phyloP scores from a whole-genome alignment of 2,329 filamentous ascomycete genomes.

The Didymella arachidicola region DNA sequence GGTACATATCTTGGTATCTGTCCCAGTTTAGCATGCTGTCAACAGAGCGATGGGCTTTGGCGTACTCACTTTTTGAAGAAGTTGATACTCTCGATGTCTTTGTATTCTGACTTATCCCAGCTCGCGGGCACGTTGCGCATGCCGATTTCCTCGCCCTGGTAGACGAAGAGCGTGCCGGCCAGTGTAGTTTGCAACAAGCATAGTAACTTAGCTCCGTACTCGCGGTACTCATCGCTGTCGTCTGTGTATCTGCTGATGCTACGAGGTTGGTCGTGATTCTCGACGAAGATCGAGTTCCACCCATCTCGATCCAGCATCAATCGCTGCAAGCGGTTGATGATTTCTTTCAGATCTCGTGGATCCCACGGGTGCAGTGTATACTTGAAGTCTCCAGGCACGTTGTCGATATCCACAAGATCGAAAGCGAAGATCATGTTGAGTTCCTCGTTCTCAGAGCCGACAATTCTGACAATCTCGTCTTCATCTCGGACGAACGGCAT shows the following conservation, averaged over 20 bases:
- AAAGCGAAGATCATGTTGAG: slow-evolving; percentile 73
- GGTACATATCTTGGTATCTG: slow-evolving; percentile 44
- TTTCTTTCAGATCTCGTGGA: slow-evolving; percentile 43
- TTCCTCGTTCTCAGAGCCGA: slow-evolving; percentile 57
- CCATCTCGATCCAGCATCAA: slow-evolving; percentile 50
- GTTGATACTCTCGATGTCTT: slow-evolving; percentile 64
- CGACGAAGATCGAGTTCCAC: slow-evolving; percentile 61
- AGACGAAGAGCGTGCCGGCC: slow-evolving; percentile 59
- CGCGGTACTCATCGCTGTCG: slow-evolving; percentile 57
- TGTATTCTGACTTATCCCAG: slow-evolving; percentile 58
- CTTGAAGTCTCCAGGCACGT: slow-evolving; percentile 49
- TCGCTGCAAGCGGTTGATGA: slow-evolving; percentile 46
- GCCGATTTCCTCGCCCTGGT: slow-evolving; percentile 61
- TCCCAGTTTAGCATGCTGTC: slow-evolving; percentile 2
- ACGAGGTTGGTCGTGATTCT: slow-evolving; percentile 63
- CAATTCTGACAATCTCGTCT: slow-evolving; percentile 57
- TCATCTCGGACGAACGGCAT: slow-evolving; percentile 63
- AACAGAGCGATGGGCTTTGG: not conserved
- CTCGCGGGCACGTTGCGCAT: slow-evolving; percentile 57
- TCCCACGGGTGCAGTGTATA: slow-evolving; percentile 46
- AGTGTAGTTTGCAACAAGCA: slow-evolving; percentile 59
- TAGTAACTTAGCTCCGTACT: slow-evolving; percentile 58
- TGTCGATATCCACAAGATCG: slow-evolving; percentile 53
- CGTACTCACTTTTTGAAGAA: slow-evolving; percentile 55
- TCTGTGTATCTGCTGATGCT: slow-evolving; percentile 58